A percentile compares a stretch with the other conserved stretches of the same genome.
Conservation (phyloP, 768 basidiomycete species). For the Mycena kentingensis region DNA sequence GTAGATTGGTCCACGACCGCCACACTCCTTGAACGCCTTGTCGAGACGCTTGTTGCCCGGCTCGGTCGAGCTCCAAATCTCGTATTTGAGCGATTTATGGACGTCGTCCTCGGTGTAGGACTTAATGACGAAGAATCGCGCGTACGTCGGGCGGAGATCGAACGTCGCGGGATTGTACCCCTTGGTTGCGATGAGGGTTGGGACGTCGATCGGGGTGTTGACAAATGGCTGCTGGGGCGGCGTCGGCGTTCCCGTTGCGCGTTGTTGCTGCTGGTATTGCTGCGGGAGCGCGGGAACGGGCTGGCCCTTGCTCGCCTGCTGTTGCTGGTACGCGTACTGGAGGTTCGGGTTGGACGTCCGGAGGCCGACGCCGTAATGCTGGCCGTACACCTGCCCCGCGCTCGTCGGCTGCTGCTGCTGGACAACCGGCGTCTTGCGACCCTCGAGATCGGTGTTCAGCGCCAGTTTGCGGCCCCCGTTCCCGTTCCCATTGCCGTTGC, state of each 20-base stretch:
- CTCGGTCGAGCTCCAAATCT: constrained; percentile 97
- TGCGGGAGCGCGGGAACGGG: constrained; percentile 72
- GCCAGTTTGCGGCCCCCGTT: constrained; percentile 43
- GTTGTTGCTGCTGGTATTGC: constrained; percentile 72
- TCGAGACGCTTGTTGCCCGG: constrained; percentile 97
- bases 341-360: constrained; percentile 72
- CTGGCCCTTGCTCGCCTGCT: constrained; percentile 45
- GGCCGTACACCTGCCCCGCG: constrained; percentile 44
- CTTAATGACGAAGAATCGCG: constrained; percentile 97
- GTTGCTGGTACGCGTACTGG: constrained; percentile 61
- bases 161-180: constrained; percentile 90
- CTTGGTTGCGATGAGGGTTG: constrained; percentile 80
- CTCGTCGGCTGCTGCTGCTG: constrained; percentile 49
- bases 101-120: constrained; percentile 99
- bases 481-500: constrained; percentile 34
- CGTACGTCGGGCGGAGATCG: constrained; percentile 77
- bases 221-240: constrained; percentile 47
- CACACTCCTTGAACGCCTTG: constrained; percentile 95
- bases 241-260: constrained; percentile 38
- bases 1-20: constrained; percentile 91
- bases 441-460: constrained; percentile 64
- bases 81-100: constrained; percentile 96
- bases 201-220: constrained; percentile 79
- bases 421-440: constrained; percentile 60
- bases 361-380: constrained; percentile 34